Percentiles rank a stretch among this genome's conserved stretches.
Evolutionary conservation across 108 stramenopile species (phyloP).

Genomic region (Skeletonema marinoi): DNA sequence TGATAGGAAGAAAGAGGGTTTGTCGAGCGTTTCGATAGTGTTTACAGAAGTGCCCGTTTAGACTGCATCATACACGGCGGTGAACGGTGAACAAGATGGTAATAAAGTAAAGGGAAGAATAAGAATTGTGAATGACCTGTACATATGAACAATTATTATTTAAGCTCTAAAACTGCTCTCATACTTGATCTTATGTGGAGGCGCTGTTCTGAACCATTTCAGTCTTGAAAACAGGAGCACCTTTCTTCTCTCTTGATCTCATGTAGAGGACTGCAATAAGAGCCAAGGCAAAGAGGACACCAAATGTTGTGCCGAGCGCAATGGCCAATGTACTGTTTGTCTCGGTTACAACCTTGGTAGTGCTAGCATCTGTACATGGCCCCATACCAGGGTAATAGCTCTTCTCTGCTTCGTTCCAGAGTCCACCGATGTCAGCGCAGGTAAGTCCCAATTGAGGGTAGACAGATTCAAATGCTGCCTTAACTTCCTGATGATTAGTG

Average conservation of each 20-base stretch:
- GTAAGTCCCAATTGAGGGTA: conserved; percentile 66
- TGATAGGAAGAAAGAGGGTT: no score
- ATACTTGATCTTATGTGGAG: no score
- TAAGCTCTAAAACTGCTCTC: no score
- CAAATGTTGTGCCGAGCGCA: conserved; percentile 6
- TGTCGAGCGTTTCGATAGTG: no score
- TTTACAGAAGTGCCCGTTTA: no score
- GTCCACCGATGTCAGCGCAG: conserved; percentile 71
- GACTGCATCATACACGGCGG: no score
- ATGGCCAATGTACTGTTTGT: conserved; percentile 14
- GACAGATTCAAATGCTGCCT: conserved; percentile 67
- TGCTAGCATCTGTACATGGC: conserved; percentile 36
- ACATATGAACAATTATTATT: no score
- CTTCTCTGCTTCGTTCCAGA: conserved; percentile 42
- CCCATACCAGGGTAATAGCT: conserved; percentile 37
- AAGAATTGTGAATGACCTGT: no score
- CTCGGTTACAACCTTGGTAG: conserved; percentile 4
- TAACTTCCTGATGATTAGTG: conserved; percentile 57
- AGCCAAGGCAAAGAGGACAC: conserved; percentile 18
- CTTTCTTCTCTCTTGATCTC: conserved; percentile 29
- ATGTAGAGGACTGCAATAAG: conserved; percentile 32
- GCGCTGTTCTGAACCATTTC: background rate
- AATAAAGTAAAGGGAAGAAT: no score
- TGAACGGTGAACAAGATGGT: no score
- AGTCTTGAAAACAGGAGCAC: conserved; percentile 26